Base-by-base conservation (phyloP, 106 monocot genomes). In the Dioscorea zingiberensis region DNA sequence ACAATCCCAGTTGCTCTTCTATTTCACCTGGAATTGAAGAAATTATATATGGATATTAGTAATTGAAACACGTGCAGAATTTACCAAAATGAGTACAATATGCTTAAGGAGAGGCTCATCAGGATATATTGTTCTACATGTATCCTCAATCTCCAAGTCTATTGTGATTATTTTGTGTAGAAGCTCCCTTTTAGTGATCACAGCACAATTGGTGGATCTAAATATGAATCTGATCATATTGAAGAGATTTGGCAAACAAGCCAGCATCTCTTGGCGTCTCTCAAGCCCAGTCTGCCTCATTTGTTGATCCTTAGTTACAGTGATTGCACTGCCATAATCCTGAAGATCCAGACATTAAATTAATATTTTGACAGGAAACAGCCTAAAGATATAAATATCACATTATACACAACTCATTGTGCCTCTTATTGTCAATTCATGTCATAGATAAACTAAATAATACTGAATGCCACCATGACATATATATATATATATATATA, bases 151-250 rank as follows among this genome's bases (percentile, higher is more conserved):
- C 22, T 95, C 85, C 28, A 80, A 85, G 57, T 95, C 83, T 60
- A 80, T 73, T 32, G 78, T 76, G 28, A 95, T 60, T 63, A 95
- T 91, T 71, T 95, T 87, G 85, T 95, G 91, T 27, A 91, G 66
- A 59, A 95, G 91, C 73, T 95, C 91, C 76, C 85, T 77, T 51
- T 85, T 95, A 38, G 94, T 95, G 55, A 95, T 83, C 1, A 76
- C 57, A 32, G 78, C 67, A 58, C 78, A 63, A 25, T 83, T 74
- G 22, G 47, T 66, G 8, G 91, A 83, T 9, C 62, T 59, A 45
- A 78, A 73, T 60, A 91, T 76, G 21, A 63, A 23, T 54, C 65
- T 67, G 61, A 95, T 71, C 54, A 76, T 76, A 74, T 86, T 74
- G 22, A 94, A 85, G 27, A 75, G 79, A 44, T 55, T 63, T 27